Evolutionary conservation across 805 yeast species (phyloP).

Genomic region (Brettanomyces custersianus): DNA sequence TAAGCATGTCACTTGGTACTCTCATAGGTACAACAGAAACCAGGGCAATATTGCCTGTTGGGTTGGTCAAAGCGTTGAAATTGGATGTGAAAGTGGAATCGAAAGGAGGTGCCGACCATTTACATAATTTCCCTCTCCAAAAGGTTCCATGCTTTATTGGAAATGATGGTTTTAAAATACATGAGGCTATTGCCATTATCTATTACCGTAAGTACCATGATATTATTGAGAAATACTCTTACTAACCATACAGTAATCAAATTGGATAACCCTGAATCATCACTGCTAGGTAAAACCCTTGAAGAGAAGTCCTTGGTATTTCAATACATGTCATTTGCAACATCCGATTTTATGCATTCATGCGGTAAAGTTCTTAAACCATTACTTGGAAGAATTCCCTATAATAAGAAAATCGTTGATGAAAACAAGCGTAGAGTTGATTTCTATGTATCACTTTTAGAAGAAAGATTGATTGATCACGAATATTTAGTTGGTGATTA

Average conservation of each 20-base stretch:
- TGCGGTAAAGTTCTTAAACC: conserved; percentile 40
- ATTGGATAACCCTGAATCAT: conserved; percentile 31
- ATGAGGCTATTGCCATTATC: conserved; percentile 59
- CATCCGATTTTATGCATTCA: conserved; percentile 50
- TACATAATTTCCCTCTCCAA: conserved; percentile 51
- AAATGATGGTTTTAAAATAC: conserved; percentile 61
- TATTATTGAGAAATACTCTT: not conserved
- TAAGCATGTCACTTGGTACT: conserved; percentile 29
- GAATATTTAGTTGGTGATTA: conserved; percentile 41
- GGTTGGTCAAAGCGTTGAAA: conserved; percentile 46
- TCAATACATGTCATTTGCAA: conserved; percentile 71
- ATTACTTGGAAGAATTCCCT: conserved; percentile 56
- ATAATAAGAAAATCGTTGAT: conserved; percentile 57
- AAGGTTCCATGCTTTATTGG: conserved; percentile 65
- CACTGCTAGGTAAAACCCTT: conserved; percentile 51
- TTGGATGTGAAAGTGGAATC: conserved; percentile 39
- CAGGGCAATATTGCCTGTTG: conserved; percentile 23
- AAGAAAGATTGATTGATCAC: conserved; percentile 40
- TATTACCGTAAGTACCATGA: conserved; percentile 32
- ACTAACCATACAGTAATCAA: conserved; percentile 32
- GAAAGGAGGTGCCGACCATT: conserved; percentile 24
- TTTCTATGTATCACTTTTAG: conserved; percentile 34
- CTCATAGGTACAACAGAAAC: conserved; percentile 24
- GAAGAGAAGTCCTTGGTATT: conserved; percentile 57
- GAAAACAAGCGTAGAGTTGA: conserved; percentile 27